These are phyloP conservation scores for Taphrina pruni DNA, from an alignment of 1,139 yeast genomes.

Conservation along the genomic window DNA sequence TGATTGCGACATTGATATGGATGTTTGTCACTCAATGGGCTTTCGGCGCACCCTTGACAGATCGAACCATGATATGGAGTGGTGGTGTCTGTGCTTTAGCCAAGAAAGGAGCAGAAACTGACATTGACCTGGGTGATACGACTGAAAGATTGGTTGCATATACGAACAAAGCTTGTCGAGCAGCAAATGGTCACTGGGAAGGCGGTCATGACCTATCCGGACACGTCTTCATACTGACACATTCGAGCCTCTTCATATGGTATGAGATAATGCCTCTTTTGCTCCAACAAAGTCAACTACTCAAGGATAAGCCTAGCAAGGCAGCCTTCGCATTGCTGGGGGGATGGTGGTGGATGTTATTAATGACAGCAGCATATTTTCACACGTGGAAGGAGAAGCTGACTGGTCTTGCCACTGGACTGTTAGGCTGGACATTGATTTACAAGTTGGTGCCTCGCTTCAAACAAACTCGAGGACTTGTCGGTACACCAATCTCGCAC, in stretches of 20 bases:
- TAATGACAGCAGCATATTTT: conserved; percentile 83
- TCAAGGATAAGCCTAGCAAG: conserved; percentile 49
- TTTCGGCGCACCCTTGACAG: conserved; percentile 89
- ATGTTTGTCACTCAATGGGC: conserved; percentile 84
- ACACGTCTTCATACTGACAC: conserved; percentile 79
- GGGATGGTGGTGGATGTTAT: conserved; percentile 86
- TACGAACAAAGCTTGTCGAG: conserved; percentile 63
- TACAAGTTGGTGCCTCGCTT: conserved; percentile 41
- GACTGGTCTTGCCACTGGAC: conserved; percentile 46
- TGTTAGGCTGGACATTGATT: conserved; percentile 44
- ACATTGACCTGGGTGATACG: conserved; percentile 18
- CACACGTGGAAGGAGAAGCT: conserved; percentile 76
- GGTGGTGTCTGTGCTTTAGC: conserved; percentile 74
- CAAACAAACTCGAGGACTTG: not conserved
- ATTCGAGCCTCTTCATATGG: conserved; percentile 71
- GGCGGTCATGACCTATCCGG: conserved; percentile 99
- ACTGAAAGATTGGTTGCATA: conserved; percentile 26
- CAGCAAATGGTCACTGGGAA: conserved; percentile 72
- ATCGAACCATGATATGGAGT: conserved; percentile 72
- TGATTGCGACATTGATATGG: conserved; percentile 77
- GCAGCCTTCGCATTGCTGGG: conserved; percentile 57
- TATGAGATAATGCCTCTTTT: conserved; percentile 63
- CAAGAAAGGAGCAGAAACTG: conserved; percentile 31
- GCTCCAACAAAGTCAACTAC: conserved; percentile 21
- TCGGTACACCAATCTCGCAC: conserved; percentile 20